Conservation (phyloP, 2,329 filamentous ascomycete species). For the Capronia coronata region DNA sequence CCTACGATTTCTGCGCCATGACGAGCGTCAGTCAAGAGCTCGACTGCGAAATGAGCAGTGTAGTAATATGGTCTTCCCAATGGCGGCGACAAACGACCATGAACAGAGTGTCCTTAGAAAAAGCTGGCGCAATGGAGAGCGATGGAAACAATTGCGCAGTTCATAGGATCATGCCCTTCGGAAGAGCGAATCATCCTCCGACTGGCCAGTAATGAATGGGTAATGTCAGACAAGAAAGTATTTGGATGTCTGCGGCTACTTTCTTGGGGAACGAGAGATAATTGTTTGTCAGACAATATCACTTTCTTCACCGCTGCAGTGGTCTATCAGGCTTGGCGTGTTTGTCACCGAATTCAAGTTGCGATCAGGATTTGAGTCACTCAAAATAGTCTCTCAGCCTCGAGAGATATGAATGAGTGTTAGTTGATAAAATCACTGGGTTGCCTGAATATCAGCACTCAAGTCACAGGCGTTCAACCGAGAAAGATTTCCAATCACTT, state of each 20-base stretch:
- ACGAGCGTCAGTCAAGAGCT: slow-evolving; percentile 30
- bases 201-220: not conserved
- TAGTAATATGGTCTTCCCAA: slow-evolving; percentile 7
- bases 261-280: too few species aligned
- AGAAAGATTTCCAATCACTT: too few species aligned
- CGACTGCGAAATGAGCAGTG: slow-evolving; percentile 8
- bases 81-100: slow-evolving; percentile 9
- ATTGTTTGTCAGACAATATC: not conserved
- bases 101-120: slow-evolving; percentile 23
- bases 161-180: not conserved
- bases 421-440: too few species aligned
- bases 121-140: slow-evolving; percentile 9
- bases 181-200: not conserved
- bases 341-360: slow-evolving; percentile 3
- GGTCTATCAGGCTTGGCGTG: slow-evolving; percentile 5
- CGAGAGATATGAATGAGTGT: too few species aligned
- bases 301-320: too few species aligned
- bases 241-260: too few species aligned
- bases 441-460: too few species aligned
- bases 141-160: not conserved
- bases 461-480: too few species aligned
- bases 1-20: slow-evolving; percentile 25
- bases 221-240: not conserved
- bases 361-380: not conserved
- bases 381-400: not conserved